Conservation (phyloP, 2,329 filamentous ascomycete species). For the Paramyrothecium sp. region DNA sequence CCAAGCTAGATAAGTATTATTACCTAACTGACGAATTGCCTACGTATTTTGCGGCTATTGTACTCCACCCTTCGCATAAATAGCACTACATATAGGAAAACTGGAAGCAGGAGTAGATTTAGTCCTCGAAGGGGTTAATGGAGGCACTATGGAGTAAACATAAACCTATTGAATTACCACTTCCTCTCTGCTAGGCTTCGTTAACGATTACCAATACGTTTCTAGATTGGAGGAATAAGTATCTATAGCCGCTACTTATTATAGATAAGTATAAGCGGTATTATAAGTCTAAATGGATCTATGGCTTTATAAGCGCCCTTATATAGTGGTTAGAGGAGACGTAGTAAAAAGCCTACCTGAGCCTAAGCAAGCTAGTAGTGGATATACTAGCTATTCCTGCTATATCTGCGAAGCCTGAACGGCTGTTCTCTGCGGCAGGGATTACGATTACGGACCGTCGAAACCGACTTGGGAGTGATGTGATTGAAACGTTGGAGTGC, state of each 20-base stretch:
- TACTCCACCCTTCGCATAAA: conserved; percentile 10
- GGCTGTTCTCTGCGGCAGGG: conserved; percentile 8
- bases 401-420: conserved; percentile 9
- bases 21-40: conserved; percentile 5
- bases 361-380: conserved; percentile 1
- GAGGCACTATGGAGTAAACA: conserved; percentile 3
- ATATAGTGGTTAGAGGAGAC: conserved; percentile 2
- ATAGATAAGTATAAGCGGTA: conserved; percentile 3
- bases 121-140: conserved; percentile 6
- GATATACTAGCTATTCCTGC: conserved; percentile 3
- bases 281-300: conserved; percentile 1
- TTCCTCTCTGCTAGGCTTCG: not conserved
- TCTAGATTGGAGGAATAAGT: conserved; percentile 2
- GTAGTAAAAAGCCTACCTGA: not conserved
- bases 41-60: conserved; percentile 6
- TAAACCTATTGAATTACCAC: conserved; percentile 5
- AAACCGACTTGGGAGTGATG: conserved; percentile 7
- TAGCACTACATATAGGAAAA: conserved; percentile 9
- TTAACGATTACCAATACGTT: conserved; percentile 2
- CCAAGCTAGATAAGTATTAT: conserved; percentile 7
- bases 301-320: conserved; percentile 5
- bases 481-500: conserved; percentile 8
- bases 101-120: conserved; percentile 8
- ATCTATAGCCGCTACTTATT: conserved; percentile 1
- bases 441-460: conserved; percentile 7